Base-by-base conservation (phyloP, 2,329 filamentous ascomycete genomes). In the Biscogniauxia sp. region DNA sequence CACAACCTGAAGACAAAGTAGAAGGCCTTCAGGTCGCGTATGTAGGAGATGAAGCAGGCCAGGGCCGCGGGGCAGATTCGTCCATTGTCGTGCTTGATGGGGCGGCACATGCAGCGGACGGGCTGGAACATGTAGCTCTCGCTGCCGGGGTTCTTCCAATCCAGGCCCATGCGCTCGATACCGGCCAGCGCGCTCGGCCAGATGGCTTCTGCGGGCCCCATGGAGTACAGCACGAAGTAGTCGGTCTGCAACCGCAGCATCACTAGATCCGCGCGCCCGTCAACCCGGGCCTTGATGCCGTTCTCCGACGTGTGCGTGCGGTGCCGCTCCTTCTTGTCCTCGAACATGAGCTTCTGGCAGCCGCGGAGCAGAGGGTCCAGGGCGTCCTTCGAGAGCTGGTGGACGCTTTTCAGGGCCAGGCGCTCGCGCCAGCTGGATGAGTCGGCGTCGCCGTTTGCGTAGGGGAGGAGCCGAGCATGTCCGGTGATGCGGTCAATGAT, bases 1-100 rank as follows among this genome's bases (percentile, higher is more conserved):
- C 3, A 57, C 3, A 68, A 11, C 28, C 65, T 62, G 11, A 68
- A 26, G 7, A 76, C 61, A 51, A 77, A 56, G 60, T 73, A 75
- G 37, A 76, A 65, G 5, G 59, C 50, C 53, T 72, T 55, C 0
- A 77, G 56, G 20, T 69, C 52, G 0, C 56, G 37, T 37, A 77
- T 74, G n/a, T 61, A 58, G 6, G 66, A 60, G 3, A 75, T 7
- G 15, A 73, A 70, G 11, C 60, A 41, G 4, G 51, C 61, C 15
- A 71, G 56, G 57, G 61, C 64, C 3, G 32, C 2, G 0, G 66
- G 65, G 52, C 73, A 73, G 25, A 23, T 5, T 15, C 6, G 2
- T 4, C 20, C 25, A 13, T 25, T 2, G 41, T 4, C 8, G 13
- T 55, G 50, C 5, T 1, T 19, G 1, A 2, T 11, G n/a, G 9